phyloP scores from a whole-genome alignment of 2,329 filamentous ascomycete genomes.

The Pseudogymnoascus sp. region DNA sequence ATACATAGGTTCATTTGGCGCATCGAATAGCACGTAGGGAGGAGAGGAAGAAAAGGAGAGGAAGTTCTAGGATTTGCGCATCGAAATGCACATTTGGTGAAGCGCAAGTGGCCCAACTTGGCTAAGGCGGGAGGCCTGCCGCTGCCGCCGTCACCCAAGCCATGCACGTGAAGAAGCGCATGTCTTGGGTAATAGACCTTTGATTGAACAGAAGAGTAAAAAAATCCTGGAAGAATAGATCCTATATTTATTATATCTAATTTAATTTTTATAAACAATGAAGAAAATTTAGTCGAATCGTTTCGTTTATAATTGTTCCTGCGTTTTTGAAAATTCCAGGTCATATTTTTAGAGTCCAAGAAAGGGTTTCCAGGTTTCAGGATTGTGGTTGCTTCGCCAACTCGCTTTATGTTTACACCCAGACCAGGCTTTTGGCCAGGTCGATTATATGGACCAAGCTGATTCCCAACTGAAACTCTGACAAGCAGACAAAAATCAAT shows the following conservation, averaged over 20 bases:
- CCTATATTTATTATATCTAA: background rate
- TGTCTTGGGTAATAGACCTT: background rate
- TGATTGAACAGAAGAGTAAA: background rate
- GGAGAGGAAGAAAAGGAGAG: background rate
- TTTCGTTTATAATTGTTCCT: background rate
- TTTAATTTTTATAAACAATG: background rate
- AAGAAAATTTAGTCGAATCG: background rate
- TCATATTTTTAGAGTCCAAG: conserved; percentile 2
- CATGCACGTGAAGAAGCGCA: conserved; percentile 6
- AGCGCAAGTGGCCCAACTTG: background rate
- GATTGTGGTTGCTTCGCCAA: conserved; percentile 1
- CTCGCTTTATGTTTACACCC: conserved; percentile 6
- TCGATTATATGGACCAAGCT: background rate
- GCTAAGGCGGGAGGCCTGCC: background rate
- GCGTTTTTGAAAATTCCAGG: background rate
- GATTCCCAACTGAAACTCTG: background rate
- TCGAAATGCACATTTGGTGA: conserved; percentile 5
- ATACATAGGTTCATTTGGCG: conserved; percentile 29
- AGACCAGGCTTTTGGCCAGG: background rate
- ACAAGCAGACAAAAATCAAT: background rate
- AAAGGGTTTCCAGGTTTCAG: background rate
- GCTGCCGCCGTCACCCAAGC: background rate
- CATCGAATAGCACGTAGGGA: conserved; percentile 1
- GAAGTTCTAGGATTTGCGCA: conserved; percentile 4
- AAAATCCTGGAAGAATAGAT: background rate